A percentile compares a stretch with the other conserved stretches of the same genome.
Conservation (phyloP, 768 basidiomycete species). For the Macrolepiota albuminosa region DNA sequence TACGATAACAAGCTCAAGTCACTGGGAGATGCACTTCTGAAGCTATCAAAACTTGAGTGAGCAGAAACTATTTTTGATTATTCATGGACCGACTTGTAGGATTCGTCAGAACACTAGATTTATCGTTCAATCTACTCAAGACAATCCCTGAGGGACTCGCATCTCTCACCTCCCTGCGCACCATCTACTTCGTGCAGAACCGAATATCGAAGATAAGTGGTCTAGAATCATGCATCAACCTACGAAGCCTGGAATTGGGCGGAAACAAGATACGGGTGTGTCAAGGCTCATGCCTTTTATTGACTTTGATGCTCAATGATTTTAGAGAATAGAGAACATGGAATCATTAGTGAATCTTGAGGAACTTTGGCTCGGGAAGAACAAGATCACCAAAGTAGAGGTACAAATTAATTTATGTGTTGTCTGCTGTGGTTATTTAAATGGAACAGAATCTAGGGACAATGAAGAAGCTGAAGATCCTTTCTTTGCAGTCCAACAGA, state of each 20-base stretch:
- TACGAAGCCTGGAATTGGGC: slow-evolving; percentile 87
- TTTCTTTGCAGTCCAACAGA: slow-evolving; percentile 92
- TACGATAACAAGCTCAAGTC: slow-evolving; percentile 94
- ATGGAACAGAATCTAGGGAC: slow-evolving; percentile 55
- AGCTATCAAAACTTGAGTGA: slow-evolving; percentile 51
- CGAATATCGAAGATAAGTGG: slow-evolving; percentile 78
- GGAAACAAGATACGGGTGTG: slow-evolving; percentile 88
- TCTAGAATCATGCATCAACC: slow-evolving; percentile 46
- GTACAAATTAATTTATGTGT: slow-evolving; percentile 29
- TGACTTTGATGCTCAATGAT: neutral
- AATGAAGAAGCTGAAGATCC: slow-evolving; percentile 71
- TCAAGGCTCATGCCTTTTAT: neutral
- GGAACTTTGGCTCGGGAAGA: slow-evolving; percentile 97
- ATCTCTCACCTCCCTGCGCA: slow-evolving; percentile 56
- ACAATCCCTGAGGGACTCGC: slow-evolving; percentile 60
- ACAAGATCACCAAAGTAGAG: slow-evolving; percentile 89
- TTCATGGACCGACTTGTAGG: neutral
- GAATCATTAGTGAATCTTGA: slow-evolving; percentile 78
- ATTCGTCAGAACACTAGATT: slow-evolving; percentile 65
- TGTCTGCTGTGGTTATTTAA: neutral
- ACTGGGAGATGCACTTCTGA: slow-evolving; percentile 61
- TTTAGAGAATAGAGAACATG: slow-evolving; percentile 82
- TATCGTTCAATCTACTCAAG: slow-evolving; percentile 91
- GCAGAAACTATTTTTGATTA: slow-evolving; percentile 17
- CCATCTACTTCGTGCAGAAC: slow-evolving; percentile 95